Conservation (phyloP, 2,329 filamentous ascomycete genomes). For the Scedosporium boydii region DNA sequence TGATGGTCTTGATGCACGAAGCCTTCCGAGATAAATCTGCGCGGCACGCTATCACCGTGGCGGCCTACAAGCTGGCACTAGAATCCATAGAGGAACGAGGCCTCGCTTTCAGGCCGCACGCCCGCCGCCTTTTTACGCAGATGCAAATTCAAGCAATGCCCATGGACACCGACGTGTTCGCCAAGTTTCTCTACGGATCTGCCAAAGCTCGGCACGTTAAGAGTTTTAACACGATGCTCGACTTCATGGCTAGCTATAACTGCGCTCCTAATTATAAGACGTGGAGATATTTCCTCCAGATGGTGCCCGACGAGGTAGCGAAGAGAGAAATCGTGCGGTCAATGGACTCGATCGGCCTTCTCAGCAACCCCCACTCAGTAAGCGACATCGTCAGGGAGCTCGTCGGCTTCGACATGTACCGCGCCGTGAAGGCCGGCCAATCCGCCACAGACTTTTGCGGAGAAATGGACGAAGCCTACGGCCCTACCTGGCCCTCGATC, state of each 20-base stretch:
- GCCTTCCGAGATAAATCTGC: slow-evolving; percentile 28
- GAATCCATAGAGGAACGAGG: slow-evolving; percentile 25
- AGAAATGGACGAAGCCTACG: slow-evolving; percentile 33
- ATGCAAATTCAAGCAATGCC: slow-evolving; percentile 27
- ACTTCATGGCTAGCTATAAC: slow-evolving; percentile 29
- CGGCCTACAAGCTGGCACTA: slow-evolving; percentile 34
- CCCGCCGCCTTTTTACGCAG: slow-evolving; percentile 24
- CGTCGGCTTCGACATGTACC: slow-evolving; percentile 32
- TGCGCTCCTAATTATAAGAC: slow-evolving; percentile 32
- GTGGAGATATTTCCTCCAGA: slow-evolving; percentile 38
- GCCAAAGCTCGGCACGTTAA: slow-evolving; percentile 28
- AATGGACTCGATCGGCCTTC: slow-evolving; percentile 35
- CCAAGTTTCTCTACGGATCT: slow-evolving; percentile 33
- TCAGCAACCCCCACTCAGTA: slow-evolving; percentile 25
- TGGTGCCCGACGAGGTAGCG: slow-evolving; percentile 50
- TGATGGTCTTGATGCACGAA: slow-evolving; percentile 26
- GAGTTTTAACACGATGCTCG: slow-evolving; percentile 30
- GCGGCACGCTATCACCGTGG: slow-evolving; percentile 23
- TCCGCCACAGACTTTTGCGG: slow-evolving; percentile 26
- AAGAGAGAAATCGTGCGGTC: slow-evolving; percentile 33
- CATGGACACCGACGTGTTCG: slow-evolving; percentile 37
- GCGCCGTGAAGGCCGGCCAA: slow-evolving; percentile 25
- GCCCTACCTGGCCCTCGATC: slow-evolving; percentile 32
- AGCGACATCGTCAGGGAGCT: slow-evolving; percentile 30
- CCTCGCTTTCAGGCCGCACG: slow-evolving; percentile 15